Conservation (phyloP, 2,329 filamentous ascomycete species). For the Fusarium tanahbumbuense region DNA sequence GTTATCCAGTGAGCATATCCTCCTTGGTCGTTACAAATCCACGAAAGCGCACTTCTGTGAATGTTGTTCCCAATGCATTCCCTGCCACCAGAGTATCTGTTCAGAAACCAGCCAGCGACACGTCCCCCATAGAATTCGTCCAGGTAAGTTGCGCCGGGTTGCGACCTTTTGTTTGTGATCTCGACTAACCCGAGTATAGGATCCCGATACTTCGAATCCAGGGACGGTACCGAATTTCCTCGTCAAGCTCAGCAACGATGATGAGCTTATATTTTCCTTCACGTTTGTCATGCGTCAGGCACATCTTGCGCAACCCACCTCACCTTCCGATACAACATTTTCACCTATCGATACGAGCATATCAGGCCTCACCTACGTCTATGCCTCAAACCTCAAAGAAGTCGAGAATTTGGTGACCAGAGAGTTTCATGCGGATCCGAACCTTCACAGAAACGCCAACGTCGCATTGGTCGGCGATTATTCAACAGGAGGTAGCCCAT, state of each 20-base stretch:
- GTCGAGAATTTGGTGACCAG: constrained; percentile 93
- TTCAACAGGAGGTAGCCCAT: constrained; percentile 82
- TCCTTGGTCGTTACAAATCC: constrained; percentile 85
- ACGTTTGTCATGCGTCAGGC: constrained; percentile 81
- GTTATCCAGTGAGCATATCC: constrained; percentile 80
- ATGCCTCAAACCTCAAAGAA: constrained; percentile 85
- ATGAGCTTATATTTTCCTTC: constrained; percentile 93
- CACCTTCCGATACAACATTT: constrained; percentile 62
- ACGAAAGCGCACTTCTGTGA: constrained; percentile 79
- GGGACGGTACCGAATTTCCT: constrained; percentile 76
- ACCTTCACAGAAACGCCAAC: constrained; percentile 96
- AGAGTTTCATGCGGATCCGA: constrained; percentile 97
- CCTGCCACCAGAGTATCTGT: constrained; percentile 83
- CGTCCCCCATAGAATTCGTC: constrained; percentile 85
- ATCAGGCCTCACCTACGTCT: constrained; percentile 90
- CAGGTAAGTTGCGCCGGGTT: constrained; percentile 71
- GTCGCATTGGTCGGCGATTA: constrained; percentile 96
- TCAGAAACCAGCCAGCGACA: constrained; percentile 78
- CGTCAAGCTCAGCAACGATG: constrained; percentile 87
- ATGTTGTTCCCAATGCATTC: constrained; percentile 85
- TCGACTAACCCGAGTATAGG: constrained; percentile 63
- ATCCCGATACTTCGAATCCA: constrained; percentile 72
- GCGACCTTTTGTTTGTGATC: constrained; percentile 32
- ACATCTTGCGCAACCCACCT: constrained; percentile 53
- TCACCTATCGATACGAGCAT: constrained; percentile 76